These are phyloP conservation scores for Pseudocercospora vitis DNA, from an alignment of 2,329 filamentous ascomycete species.

Conservation along the genomic window DNA sequence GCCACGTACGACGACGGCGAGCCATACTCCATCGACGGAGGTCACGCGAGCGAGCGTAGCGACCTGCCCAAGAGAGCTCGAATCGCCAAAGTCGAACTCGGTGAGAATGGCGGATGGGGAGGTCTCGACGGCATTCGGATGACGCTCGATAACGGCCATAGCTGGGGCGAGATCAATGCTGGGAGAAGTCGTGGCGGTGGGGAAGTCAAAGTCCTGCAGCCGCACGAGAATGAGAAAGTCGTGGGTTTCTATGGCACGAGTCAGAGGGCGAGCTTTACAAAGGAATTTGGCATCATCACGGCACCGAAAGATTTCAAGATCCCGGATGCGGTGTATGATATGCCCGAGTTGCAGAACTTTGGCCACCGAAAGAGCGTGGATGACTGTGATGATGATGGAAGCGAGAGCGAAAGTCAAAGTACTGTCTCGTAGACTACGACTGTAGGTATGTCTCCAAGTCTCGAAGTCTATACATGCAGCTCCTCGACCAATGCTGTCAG, in stretches of 20 bases:
- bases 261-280: slow-evolving; percentile 29
- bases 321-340: slow-evolving; percentile 44
- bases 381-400: neutral
- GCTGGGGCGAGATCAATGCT: slow-evolving; percentile 34
- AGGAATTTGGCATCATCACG: slow-evolving; percentile 53
- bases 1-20: slow-evolving; percentile 29
- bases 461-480: no score
- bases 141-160: slow-evolving; percentile 35
- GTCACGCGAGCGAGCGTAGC: slow-evolving; percentile 36
- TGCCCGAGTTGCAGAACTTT: slow-evolving; percentile 47
- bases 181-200: no score
- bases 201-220: slow-evolving; percentile 35
- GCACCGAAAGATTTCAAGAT: slow-evolving; percentile 44
- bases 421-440: neutral
- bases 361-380: no score
- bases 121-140: slow-evolving; percentile 36
- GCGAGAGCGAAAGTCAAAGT: slow-evolving; percentile 11
- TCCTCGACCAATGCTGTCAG: no score
- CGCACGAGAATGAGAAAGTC: slow-evolving; percentile 42
- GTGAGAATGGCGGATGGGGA: slow-evolving; percentile 12
- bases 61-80: slow-evolving; percentile 32
- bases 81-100: slow-evolving; percentile 39
- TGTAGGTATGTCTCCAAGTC: neutral
- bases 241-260: slow-evolving; percentile 51
- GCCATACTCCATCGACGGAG: slow-evolving; percentile 36